These are phyloP conservation scores for Trametes cubensis DNA, from an alignment of 768 basidiomycete species.

Conservation along the genomic window DNA sequence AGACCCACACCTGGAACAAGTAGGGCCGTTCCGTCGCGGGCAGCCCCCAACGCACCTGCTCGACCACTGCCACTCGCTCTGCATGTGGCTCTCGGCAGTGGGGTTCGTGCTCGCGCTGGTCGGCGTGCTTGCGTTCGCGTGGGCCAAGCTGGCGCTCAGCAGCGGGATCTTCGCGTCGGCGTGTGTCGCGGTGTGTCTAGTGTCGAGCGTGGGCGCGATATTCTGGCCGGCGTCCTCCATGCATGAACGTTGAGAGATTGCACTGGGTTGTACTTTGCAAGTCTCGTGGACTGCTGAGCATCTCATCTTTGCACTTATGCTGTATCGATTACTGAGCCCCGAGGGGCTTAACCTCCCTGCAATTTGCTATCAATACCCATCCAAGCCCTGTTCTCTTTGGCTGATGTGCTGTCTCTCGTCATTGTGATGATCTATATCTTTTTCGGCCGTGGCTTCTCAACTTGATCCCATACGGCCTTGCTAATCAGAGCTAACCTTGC, in stretches of 20 bases:
- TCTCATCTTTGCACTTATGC: not conserved
- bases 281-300: not conserved
- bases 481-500: too few species aligned
- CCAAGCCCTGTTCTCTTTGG: constrained; percentile 29
- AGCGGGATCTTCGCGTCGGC: constrained; percentile 48
- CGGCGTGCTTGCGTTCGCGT: constrained; percentile 55
- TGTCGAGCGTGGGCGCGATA: constrained; percentile 25
- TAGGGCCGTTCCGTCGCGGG: constrained; percentile 46
- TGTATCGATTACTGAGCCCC: too few species aligned
- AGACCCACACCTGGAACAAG: constrained; percentile 55
- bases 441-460: too few species aligned
- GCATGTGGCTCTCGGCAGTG: constrained; percentile 46
- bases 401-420: constrained; percentile 3
- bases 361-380: too few species aligned
- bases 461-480: too few species aligned
- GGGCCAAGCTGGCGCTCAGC: constrained; percentile 48
- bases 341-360: too few species aligned
- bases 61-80: constrained; percentile 50
- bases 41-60: constrained; percentile 50
- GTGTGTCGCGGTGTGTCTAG: constrained; percentile 42
- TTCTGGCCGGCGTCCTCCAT: constrained; percentile 19
- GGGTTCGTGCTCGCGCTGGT: constrained; percentile 55
- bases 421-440: too few species aligned
- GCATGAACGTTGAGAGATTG: not conserved
- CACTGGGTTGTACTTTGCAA: not conserved